Base-by-base conservation (phyloP, 345 rosid species). In the Linum lewisii region DNA sequence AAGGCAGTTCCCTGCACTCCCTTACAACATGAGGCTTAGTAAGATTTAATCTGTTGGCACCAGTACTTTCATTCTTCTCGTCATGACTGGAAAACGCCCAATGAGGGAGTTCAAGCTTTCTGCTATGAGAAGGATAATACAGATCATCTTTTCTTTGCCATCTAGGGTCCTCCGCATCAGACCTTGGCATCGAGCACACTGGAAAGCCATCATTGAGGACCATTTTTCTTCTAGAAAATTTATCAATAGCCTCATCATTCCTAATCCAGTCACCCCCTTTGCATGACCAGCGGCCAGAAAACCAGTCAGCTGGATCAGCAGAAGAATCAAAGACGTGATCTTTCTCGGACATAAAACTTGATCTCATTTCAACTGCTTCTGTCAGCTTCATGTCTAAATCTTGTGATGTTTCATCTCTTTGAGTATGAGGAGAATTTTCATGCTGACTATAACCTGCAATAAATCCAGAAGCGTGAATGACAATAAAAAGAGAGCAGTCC, bases 231-330 rank as follows among this genome's bases (percentile, higher is more conserved):
- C 85, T 77, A 52, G 67, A 59, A 74, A 69, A 49, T 63, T 71
- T 79, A 61, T 94, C 99, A 45, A 72, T 57, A 66, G 79, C 65
- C 54, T 94, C 99, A 63, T 94, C 97, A 25, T 77, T 75, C 78
- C 95, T 87, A 74, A 78, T 87, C 99, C 99, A 94, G 73, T 94
- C 99, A 68, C 99, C 99, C 59, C 99, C 99, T 74, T 90, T 94
- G 82, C 95, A 87, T 2, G 97, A 78, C 95, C 95, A 87, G 24
- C 75, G 80, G 34, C 85, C 81, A 63, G 88, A 72, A 75, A 80
- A 90, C 87, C 96, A 82, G 61, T 83, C 85, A 63, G 76, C 72
- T 38, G 76, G 59, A 56, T 81, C 97, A 60, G 63, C 64, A 63
- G 50, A 58, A 59, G 61, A 59, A 22, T 65, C 67, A 72, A 73